These are phyloP conservation scores for Aspergillus kassunensis DNA, from an alignment of 495 filamentous ascomycete genomes.

Conservation along the genomic window DNA sequence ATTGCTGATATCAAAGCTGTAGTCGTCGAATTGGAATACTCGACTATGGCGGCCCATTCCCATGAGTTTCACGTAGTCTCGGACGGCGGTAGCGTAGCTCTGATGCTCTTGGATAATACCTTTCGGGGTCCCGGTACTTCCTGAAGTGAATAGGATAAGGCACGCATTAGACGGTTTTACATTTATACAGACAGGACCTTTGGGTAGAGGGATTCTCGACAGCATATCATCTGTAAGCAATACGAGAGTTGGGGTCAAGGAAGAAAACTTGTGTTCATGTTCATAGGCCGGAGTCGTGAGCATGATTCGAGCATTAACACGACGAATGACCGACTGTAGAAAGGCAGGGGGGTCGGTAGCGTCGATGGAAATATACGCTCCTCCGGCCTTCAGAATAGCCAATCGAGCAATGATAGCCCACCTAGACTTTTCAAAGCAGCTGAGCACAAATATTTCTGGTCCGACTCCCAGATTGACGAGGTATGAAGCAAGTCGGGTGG, in stretches of 20 bases:
- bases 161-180: conserved; percentile 17
- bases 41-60: conserved; percentile 21
- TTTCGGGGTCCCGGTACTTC: too few species aligned
- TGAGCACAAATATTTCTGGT: conserved; percentile 23
- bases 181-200: conserved; percentile 4
- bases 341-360: conserved; percentile 38
- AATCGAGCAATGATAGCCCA: conserved; percentile 30
- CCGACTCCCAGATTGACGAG: conserved; percentile 24
- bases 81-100: conserved; percentile 26
- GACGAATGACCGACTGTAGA: conserved; percentile 17
- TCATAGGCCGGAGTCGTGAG: conserved; percentile 15
- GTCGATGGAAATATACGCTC: conserved; percentile 51
- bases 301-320: conserved; percentile 17
- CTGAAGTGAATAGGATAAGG: conserved; percentile 40
- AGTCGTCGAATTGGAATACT: conserved; percentile 43
- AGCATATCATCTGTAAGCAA: not conserved
- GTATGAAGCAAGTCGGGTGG: conserved; percentile 21
- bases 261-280: conserved; percentile 3
- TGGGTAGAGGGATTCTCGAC: not conserved
- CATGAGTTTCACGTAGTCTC: conserved; percentile 18
- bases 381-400: conserved; percentile 32
- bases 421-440: conserved; percentile 28
- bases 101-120: conserved; percentile 48
- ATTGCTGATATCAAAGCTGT: conserved; percentile 44
- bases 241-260: not conserved